phyloP scores from a whole-genome alignment of 805 yeast species.

The Kodamaea laetipori region DNA sequence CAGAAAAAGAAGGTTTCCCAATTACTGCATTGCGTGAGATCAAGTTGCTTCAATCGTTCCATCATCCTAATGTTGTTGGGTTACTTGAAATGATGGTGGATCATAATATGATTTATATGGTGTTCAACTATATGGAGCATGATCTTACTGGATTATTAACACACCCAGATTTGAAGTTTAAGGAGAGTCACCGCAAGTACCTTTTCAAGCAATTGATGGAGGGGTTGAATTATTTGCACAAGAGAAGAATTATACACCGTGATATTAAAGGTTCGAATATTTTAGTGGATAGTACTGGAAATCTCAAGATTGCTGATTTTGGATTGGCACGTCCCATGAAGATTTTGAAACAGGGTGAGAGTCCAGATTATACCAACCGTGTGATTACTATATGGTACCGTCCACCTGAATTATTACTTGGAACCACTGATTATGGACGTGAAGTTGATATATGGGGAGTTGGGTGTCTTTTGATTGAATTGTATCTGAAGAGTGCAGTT shows the following conservation, averaged over 20 bases:
- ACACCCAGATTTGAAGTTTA: conserved; percentile 66
- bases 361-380: conserved; percentile 87
- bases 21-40: conserved; percentile 94
- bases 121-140: conserved; percentile 90
- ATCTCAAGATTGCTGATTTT: conserved; percentile 75
- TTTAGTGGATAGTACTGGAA: conserved; percentile 61
- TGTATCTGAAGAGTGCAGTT: conserved; percentile 71
- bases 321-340: conserved; percentile 81
- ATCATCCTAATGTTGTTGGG: conserved; percentile 81
- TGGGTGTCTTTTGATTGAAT: conserved; percentile 85
- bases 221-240: conserved; percentile 71
- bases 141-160: conserved; percentile 86
- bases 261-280: conserved; percentile 84
- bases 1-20: conserved; percentile 93
- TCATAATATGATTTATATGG: conserved; percentile 74
- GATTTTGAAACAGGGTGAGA: conserved; percentile 48
- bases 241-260: conserved; percentile 69
- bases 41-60: conserved; percentile 75
- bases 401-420: conserved; percentile 91
- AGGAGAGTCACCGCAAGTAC: conserved; percentile 66
- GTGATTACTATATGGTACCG: conserved; percentile 97
- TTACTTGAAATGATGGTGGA: conserved; percentile 90
- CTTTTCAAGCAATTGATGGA: conserved; percentile 64
- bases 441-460: conserved; percentile 97
- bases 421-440: conserved; percentile 85